phyloP scores from a whole-genome alignment of 345 rosid species.

The Eucalyptus curtisii region DNA sequence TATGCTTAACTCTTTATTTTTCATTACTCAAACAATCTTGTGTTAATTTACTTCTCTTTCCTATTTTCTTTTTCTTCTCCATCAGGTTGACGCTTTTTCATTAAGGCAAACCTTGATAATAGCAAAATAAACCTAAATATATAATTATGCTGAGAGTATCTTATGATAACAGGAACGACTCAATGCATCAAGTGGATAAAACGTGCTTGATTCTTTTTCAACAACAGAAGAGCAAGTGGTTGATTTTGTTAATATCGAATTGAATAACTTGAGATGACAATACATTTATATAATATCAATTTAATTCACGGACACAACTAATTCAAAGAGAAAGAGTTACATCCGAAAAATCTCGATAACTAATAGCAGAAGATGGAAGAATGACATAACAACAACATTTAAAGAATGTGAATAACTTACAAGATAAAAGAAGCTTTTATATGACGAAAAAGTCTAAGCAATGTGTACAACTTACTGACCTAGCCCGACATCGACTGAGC shows the following conservation, averaged over 20 bases:
- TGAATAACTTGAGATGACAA: background rate
- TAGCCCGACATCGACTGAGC: fast-evolving
- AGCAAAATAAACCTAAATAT: background rate
- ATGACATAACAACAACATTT: background rate
- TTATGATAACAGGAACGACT: background rate
- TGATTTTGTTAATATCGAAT: background rate
- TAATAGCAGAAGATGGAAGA: background rate
- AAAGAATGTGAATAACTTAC: background rate
- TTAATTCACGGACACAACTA: background rate
- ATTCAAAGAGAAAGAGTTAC: too few relatives aligned
- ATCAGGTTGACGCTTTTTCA: background rate
- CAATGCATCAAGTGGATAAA: background rate
- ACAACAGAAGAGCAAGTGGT: background rate
- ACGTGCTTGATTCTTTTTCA: background rate
- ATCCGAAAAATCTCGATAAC: background rate
- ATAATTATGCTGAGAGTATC: background rate
- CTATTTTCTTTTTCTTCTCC: background rate
- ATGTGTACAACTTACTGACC: background rate
- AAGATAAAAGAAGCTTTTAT: background rate
- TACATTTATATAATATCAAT: background rate
- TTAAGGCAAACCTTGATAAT: background rate
- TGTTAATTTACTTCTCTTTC: background rate
- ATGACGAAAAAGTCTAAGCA: background rate
- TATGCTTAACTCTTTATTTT: background rate
- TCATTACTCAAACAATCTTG: background rate